Evolutionary conservation across 768 basidiomycete species (phyloP), one percentile per base, ranked within the genome.

Genomic region (Holtermanniella nyarrowii): DNA sequence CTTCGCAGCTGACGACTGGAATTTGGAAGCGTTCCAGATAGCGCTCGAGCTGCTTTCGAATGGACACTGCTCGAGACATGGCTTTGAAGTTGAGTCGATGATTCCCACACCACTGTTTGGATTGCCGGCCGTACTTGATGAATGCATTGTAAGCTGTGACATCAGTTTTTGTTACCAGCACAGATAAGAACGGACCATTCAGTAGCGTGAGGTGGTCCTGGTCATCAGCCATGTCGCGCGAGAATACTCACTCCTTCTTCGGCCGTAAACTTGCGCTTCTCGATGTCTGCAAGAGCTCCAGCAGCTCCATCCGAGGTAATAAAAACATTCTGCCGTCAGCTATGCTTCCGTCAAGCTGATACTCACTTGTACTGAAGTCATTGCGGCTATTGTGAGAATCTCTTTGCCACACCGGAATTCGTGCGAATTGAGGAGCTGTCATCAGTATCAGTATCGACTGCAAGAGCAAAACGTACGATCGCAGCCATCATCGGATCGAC

Each of bases 131-230:
- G 45, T 84, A 85, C 66, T 78, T 80, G 24, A 79, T 77, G 69
- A 99, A 99, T 2, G 88, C 89, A 68, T 96, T 97, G 74, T 90
- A 97, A 3, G 82, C 91, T 93, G 57, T 5, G 31, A 45, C 5
- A 26, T 55, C 31, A 55, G 31, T 37, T 16, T 22, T 25, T 25
- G 10, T 43, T 20, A 16, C 21, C 13, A 44, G 18, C 10, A 7
- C 7, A 11, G 42, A 44, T 20, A 46, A 25, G 22, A 13, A 50
- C 71, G 20, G 63, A 86, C 91, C 91, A 69, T 97, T 99, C 25
- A 99, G 70, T 3, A 95, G 74, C 3, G 95, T 96, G 20, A 97
- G 75, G 68, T 99, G 95, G 66, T 99, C 95, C 89, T 93, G 60
- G 52, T 20, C 23, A 24, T 20, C 11, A 46, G 11, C 50, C 12